Evolutionary conservation across 169 alveolate genomes (phyloP).

Genomic region (Cryptosporidium tyzzeri): DNA sequence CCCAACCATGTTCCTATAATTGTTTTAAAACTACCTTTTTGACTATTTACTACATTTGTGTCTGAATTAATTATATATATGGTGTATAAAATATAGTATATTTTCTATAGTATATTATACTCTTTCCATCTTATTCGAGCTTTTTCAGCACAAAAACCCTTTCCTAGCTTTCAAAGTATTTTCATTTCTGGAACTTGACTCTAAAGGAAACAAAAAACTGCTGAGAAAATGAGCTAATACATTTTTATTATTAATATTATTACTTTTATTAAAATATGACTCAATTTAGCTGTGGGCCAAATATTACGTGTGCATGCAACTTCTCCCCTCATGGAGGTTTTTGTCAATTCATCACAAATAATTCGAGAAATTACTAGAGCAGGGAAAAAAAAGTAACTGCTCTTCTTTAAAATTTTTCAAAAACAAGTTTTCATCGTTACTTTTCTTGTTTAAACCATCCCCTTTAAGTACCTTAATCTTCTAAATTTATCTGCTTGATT

Average conservation of each 20-base stretch:
- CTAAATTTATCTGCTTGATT: conserved; percentile 6
- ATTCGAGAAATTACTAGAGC: neutral
- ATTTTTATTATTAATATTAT: no score
- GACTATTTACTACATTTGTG: neutral
- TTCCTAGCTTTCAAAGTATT: neutral
- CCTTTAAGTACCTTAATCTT: neutral
- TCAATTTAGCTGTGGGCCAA: neutral
- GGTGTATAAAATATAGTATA: no score
- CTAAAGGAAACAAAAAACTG: neutral
- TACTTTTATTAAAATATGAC: neutral
- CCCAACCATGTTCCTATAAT: neutral
- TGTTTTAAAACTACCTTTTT: neutral
- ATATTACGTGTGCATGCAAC: conserved; percentile 1
- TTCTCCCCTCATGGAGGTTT: neutral
- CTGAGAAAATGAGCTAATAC: neutral
- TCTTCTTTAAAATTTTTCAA: neutral
- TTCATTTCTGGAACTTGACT: neutral
- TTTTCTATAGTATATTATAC: neutral
- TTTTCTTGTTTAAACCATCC: neutral
- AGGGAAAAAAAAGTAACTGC: no score
- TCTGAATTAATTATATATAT: neutral
- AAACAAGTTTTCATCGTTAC: no score
- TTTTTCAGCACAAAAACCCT: neutral
- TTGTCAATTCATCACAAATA: neutral
- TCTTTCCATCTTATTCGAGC: neutral